Conservation (phyloP, 345 rosid genomes). For the Pugionium cornutum region DNA sequence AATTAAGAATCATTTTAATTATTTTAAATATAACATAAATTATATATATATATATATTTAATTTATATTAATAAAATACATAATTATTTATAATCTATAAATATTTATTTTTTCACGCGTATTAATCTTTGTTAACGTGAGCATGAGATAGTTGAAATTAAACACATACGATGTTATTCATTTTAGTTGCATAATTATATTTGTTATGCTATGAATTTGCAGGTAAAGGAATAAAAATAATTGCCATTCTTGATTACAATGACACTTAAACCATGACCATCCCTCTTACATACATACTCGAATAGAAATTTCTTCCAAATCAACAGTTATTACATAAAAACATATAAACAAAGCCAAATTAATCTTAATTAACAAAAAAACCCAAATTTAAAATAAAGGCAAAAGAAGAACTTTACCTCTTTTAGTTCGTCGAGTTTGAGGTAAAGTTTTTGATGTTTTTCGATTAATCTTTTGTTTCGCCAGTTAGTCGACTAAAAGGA, state of each 20-base stretch:
- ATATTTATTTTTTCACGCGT: too few relatives aligned
- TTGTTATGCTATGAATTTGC: constrained; percentile 11
- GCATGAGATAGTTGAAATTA: constrained; percentile 13
- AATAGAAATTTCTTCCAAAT: constrained; percentile 28
- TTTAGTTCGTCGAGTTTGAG: constrained; percentile 28
- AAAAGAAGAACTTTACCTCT: constrained; percentile 31
- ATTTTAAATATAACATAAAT: too few relatives aligned
- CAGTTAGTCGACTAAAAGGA: too few relatives aligned
- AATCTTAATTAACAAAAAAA: not conserved
- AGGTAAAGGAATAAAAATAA: constrained; percentile 24
- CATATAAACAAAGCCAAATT: not conserved
- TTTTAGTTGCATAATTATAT: constrained; percentile 5
- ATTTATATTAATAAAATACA: too few relatives aligned
- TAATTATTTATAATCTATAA: too few relatives aligned
- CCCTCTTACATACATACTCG: constrained; percentile 21
- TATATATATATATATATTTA: too few relatives aligned
- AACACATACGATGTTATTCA: constrained; percentile 18
- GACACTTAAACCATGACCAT: constrained; percentile 41
- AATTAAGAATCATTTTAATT: too few relatives aligned
- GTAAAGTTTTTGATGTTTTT: constrained; percentile 11
- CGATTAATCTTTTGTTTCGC: not conserved
- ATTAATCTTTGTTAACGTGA: constrained; percentile 9
- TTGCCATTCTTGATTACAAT: constrained; percentile 40
- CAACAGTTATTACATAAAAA: constrained; percentile 21
- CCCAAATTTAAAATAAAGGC: constrained; percentile 2